phyloP scores from a whole-genome alignment of 768 basidiomycete genomes.

The Hortiboletus flavorubellus region DNA sequence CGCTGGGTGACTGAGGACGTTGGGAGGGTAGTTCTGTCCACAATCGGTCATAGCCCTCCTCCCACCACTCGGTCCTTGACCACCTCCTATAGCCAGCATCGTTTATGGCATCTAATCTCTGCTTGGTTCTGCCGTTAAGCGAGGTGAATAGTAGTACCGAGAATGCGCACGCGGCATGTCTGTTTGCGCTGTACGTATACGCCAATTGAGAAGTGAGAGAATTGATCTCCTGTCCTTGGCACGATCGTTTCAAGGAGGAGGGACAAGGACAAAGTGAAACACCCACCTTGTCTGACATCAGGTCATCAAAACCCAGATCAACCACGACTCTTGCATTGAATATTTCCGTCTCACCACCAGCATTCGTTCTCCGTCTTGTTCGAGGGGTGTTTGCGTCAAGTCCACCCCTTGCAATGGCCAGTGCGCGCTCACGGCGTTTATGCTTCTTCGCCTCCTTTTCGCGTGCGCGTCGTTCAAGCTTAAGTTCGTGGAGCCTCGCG shows the following conservation, averaged over 20 bases:
- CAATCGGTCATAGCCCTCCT: constrained; percentile 64
- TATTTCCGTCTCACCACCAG: constrained; percentile 37
- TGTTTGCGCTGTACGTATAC: constrained; percentile 89
- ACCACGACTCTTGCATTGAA: constrained; percentile 71
- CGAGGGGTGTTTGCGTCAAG: constrained; percentile 30
- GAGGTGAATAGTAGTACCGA: constrained; percentile 74
- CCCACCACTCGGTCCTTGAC: constrained; percentile 82
- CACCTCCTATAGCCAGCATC: constrained; percentile 76
- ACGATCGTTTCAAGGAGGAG: constrained; percentile 10
- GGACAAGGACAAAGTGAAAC: constrained; percentile 13
- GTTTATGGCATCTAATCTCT: constrained; percentile 60
- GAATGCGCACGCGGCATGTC: constrained; percentile 68
- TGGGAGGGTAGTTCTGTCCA: constrained; percentile 42
- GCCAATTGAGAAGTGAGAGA: constrained; percentile 88
- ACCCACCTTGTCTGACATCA: constrained; percentile 90
- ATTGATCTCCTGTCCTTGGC: constrained; percentile 68
- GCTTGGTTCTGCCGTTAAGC: constrained; percentile 65
- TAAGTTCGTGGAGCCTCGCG: constrained; percentile 58
- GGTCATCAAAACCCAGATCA: constrained; percentile 89
- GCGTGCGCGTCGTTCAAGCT: constrained; percentile 68
- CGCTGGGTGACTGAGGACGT: background rate
- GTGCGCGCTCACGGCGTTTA: constrained; percentile 59
- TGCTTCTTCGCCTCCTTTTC: constrained; percentile 78
- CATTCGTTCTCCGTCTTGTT: constrained; percentile 21
- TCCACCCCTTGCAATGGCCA: constrained; percentile 48